Conservation (phyloP, 805 yeast genomes). For the Kurtzmaniella cleridarum region DNA sequence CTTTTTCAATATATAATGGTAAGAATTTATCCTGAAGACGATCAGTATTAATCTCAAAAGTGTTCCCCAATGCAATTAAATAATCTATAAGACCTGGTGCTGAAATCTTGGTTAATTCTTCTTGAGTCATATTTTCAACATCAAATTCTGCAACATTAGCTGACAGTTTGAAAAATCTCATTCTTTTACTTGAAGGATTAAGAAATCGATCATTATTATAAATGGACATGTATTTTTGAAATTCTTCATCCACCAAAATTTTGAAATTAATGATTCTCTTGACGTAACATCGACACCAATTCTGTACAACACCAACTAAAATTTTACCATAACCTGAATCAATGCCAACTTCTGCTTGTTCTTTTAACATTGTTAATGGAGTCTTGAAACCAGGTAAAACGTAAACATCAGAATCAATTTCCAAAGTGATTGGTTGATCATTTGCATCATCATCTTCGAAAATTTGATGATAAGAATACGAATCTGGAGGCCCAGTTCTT, state of each 20-base stretch:
- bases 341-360: conserved; percentile 83
- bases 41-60: conserved; percentile 72
- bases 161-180: conserved; percentile 22
- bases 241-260: conserved; percentile 42
- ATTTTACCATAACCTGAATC: conserved; percentile 79
- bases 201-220: conserved; percentile 34
- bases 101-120: conserved; percentile 31
- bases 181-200: conserved; percentile 40
- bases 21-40: conserved; percentile 62
- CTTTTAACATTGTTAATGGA: conserved; percentile 78
- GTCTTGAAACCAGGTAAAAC: conserved; percentile 76
- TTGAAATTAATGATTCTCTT: conserved; percentile 63
- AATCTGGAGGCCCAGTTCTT: conserved; percentile 70
- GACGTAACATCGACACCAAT: conserved; percentile 57
- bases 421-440: conserved; percentile 27
- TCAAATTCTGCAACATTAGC: conserved; percentile 14
- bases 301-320: conserved; percentile 69
- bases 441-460: conserved; percentile 34
- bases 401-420: conserved; percentile 40
- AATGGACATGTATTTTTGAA: conserved; percentile 35
- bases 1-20: conserved; percentile 55
- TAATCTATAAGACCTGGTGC: conserved; percentile 76
- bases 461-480: conserved; percentile 50
- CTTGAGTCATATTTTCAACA: conserved; percentile 35
- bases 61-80: conserved; percentile 77